A percentile compares a stretch with the other conserved stretches of the same genome.
These are phyloP conservation scores for Mucor irregularis DNA, from an alignment of 371 early-diverging fungal genomes.

Conservation along the genomic window DNA sequence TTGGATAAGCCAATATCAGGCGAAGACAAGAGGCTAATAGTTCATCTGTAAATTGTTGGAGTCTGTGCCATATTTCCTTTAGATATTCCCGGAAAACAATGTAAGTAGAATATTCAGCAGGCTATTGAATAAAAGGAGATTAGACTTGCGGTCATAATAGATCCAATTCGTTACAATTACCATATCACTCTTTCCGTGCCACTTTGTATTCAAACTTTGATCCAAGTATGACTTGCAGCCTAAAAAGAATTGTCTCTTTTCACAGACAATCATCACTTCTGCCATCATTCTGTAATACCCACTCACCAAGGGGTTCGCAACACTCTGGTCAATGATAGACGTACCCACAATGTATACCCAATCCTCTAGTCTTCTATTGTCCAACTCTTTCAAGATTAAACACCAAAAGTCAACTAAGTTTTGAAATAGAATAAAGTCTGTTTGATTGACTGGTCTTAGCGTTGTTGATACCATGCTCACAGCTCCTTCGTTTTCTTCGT, in stretches of 20 bases:
- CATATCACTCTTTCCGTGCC: background rate
- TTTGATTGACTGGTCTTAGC: slow-evolving; percentile 57
- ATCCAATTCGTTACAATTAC: background rate
- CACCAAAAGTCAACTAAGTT: slow-evolving; percentile 71
- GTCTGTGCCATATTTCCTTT: slow-evolving; percentile 58
- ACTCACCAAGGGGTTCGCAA: slow-evolving; percentile 64
- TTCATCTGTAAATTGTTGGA: slow-evolving; percentile 78
- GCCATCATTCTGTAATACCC: slow-evolving; percentile 76
- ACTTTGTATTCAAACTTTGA: background rate
- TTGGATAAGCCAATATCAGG: slow-evolving; percentile 63
- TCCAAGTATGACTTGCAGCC: slow-evolving; percentile 14
- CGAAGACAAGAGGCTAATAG: slow-evolving; percentile 69
- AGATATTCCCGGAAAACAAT: slow-evolving; percentile 56
- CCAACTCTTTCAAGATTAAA: slow-evolving; percentile 52
- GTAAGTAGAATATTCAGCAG: slow-evolving; percentile 26
- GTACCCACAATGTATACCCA: slow-evolving; percentile 66
- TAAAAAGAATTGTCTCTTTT: slow-evolving; percentile 41
- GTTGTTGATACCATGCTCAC: slow-evolving; percentile 17
- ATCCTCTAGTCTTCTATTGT: slow-evolving; percentile 41
- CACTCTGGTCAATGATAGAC: slow-evolving; percentile 54
- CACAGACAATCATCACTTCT: slow-evolving; percentile 47
- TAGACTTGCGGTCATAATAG: background rate
- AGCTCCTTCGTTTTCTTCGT: background rate
- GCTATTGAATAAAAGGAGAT: slow-evolving; percentile 2
- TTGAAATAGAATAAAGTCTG: slow-evolving; percentile 70